Evolutionary conservation across 331 rosid species (phyloP).

Genomic region (Rosa hybrid): DNA sequence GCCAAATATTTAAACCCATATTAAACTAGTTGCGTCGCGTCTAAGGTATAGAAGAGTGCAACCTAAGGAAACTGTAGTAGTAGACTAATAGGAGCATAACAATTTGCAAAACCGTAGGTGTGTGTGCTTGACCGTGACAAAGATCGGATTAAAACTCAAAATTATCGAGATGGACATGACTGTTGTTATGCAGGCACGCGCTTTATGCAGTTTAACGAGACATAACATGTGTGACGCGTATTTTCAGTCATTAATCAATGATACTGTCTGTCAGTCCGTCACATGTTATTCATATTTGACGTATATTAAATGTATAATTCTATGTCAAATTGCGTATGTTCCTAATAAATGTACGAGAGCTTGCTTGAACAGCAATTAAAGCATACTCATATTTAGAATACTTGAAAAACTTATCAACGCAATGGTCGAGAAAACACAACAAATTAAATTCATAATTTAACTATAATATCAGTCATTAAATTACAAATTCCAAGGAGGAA

Average conservation of each 20-base stretch:
- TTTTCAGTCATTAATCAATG: background rate
- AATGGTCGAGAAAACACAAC: too few relatives aligned
- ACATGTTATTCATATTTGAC: background rate
- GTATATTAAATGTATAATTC: too few relatives aligned
- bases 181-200: background rate
- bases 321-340: too few relatives aligned
- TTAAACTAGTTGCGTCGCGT: background rate
- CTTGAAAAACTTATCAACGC: too few relatives aligned
- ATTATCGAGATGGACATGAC: too few relatives aligned
- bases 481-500: background rate
- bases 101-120: background rate
- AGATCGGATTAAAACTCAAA: background rate
- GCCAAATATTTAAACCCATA: background rate
- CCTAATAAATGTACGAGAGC: too few relatives aligned
- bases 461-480: too few relatives aligned
- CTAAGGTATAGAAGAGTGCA: background rate
- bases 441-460: too few relatives aligned
- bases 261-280: rapidly evolving
- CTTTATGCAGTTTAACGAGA: too few relatives aligned
- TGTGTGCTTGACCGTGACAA: background rate
- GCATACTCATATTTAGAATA: too few relatives aligned
- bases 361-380: too few relatives aligned
- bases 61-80: background rate
- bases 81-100: background rate
- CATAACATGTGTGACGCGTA: background rate